Evolutionary conservation across 139 green algal genomes (phyloP), one percentile per base, ranked within the genome.

Genomic region (Marvania coccoides): DNA sequence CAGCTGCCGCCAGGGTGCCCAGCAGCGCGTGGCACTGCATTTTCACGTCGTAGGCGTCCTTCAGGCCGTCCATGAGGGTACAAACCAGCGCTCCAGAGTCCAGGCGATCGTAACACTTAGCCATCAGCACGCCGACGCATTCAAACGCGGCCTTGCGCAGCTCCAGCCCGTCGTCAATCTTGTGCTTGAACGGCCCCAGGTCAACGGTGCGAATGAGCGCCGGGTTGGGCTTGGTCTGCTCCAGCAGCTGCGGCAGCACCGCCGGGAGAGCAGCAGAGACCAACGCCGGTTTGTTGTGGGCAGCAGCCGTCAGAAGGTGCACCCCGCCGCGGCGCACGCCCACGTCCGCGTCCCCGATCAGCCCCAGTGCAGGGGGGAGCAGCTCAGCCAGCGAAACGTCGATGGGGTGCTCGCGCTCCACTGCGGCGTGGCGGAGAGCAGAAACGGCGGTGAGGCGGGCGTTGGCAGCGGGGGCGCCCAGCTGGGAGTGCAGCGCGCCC

Each of bases 81-180:
- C 31, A 9, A 15, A 90, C 34, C 67, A 92, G 79, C 12, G 71
- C 65, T 0, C 39, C 34, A 34, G 63, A 72, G 54, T 69, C 75
- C 64, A 82, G 47, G 55, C 54, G 63, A 47, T 69, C 76, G 46
- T 45, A 74, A 70, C 60, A 73, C 13, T 72, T 51, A 61, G 90
- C 81, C 59, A 94, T 73, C 47, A 97, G 76, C 51, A 95, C 91
- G 73, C 96, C 89, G 67, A 98, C 72, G 76, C 82, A 92, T 83
- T 67, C 81, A 71, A 94, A 95, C 4, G 90, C 76, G 6, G 88
- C 82, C 79, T 98, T 98, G 67, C 93, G 88, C 75, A 98, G 82
- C 76, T 98, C 94, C 58, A 99, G 79, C 2, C 93, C 93, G 59
- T 98, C 94, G 67, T 99, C 93, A 29, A 98, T 91, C 59, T 82